phyloP scores from a whole-genome alignment of 306 rosid genomes.

The Lathyrus tuberosus region DNA sequence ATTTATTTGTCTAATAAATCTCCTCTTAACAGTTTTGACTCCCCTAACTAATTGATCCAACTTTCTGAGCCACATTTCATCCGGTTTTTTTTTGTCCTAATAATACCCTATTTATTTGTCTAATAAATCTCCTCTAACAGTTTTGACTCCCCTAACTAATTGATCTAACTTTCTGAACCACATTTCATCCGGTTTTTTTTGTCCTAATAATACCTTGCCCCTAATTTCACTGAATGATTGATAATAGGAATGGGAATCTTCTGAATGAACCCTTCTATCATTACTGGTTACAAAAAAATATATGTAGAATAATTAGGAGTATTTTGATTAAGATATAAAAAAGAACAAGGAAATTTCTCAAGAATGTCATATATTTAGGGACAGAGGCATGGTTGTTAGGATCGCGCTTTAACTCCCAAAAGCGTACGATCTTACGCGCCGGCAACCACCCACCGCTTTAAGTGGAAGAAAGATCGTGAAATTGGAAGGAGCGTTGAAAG shows the following conservation, averaged over 20 bases:
- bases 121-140: background rate
- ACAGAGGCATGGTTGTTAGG: background rate
- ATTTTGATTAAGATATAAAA: background rate
- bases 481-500: too few species aligned
- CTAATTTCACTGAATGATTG: background rate
- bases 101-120: slow-evolving; percentile 5
- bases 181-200: background rate
- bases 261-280: background rate
- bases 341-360: background rate
- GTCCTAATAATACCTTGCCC: background rate
- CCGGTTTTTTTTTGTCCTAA: too few species aligned
- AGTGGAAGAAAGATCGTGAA: too few species aligned
- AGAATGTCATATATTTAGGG: background rate
- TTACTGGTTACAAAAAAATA: background rate
- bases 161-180: background rate
- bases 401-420: too few species aligned
- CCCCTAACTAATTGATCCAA: slow-evolving; percentile 1
- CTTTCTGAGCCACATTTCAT: background rate
- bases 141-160: slow-evolving; percentile 1
- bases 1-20: background rate
- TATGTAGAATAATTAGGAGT: background rate
- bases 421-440: too few species aligned
- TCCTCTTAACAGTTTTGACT: background rate
- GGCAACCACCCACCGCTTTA: too few species aligned
- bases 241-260: background rate